A percentile compares a stretch with the other conserved stretches of the same genome.
These are phyloP conservation scores for Cytospora piceae DNA, from an alignment of 2,329 filamentous ascomycete genomes.

Conservation along the genomic window DNA sequence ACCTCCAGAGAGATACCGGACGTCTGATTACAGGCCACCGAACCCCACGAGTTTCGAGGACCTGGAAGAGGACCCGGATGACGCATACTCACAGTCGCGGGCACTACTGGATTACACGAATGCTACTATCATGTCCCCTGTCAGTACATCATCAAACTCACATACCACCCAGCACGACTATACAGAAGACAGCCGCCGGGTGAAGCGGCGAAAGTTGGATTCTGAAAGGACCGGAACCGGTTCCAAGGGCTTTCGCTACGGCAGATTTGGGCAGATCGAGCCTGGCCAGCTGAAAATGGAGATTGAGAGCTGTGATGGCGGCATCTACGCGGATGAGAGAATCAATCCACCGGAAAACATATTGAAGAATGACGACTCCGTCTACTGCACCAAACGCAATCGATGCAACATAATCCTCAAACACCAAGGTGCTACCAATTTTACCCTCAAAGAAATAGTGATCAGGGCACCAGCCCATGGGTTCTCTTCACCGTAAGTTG, in stretches of 20 bases:
- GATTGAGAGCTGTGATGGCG: conserved; percentile 86
- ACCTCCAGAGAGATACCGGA: conserved; percentile 37
- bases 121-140: conserved; percentile 34
- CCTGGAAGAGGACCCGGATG: conserved; percentile 45
- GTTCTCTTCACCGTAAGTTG: conserved; percentile 82
- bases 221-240: conserved; percentile 57
- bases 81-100: conserved; percentile 49
- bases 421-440: conserved; percentile 79
- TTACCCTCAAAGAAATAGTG: conserved; percentile 81
- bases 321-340: conserved; percentile 66
- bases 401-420: conserved; percentile 84
- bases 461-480: conserved; percentile 83
- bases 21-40: conserved; percentile 24
- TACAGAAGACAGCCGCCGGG: conserved; percentile 54
- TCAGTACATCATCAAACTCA: conserved; percentile 40
- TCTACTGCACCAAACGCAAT: conserved; percentile 84
- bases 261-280: conserved; percentile 84
- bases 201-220: conserved; percentile 73
- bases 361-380: conserved; percentile 76
- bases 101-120: conserved; percentile 45
- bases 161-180: conserved; percentile 45
- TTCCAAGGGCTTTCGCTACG: conserved; percentile 73
- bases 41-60: conserved; percentile 41
- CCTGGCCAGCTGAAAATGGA: conserved; percentile 83
- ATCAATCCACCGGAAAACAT: conserved; percentile 78